These are phyloP conservation scores for Alternaria conjuncta DNA, from an alignment of 2,329 filamentous ascomycete species.

Conservation along the genomic window DNA sequence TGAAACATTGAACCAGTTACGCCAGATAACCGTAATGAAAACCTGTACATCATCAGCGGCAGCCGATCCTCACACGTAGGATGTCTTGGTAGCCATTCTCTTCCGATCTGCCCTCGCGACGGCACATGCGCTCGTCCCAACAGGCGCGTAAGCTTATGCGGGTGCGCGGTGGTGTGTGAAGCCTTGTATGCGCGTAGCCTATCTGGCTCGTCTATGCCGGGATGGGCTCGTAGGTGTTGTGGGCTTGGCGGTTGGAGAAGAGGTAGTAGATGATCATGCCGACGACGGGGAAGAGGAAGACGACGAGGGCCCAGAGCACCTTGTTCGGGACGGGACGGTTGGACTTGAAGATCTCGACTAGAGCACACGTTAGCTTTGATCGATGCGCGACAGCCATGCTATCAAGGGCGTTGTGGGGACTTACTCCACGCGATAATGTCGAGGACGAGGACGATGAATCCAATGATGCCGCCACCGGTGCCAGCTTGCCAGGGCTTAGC, in stretches of 20 bases:
- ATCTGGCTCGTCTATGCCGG: constrained; percentile 20
- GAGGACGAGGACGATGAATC: constrained; percentile 66
- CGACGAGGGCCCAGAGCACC: constrained; percentile 67
- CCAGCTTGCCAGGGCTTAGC: constrained; percentile 64
- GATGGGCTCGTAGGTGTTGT: constrained; percentile 64
- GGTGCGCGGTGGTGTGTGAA: neutral
- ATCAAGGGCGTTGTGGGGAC: constrained; percentile 30
- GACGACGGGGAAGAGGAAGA: constrained; percentile 69
- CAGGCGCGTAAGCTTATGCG: neutral
- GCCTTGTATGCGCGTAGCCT: neutral
- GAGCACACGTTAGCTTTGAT: constrained; percentile 22
- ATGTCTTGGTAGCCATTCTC: neutral
- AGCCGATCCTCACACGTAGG: neutral
- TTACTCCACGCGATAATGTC: constrained; percentile 69
- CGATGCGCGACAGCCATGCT: neutral
- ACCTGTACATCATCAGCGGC: neutral
- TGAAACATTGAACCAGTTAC: neutral
- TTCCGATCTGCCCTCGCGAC: neutral
- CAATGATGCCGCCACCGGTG: constrained; percentile 66
- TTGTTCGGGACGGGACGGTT: constrained; percentile 65
- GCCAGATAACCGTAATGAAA: neutral
- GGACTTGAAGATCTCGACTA: constrained; percentile 70
- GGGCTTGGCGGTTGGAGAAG: constrained; percentile 66
- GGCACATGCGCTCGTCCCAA: neutral
- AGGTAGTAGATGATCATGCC: constrained; percentile 69